Conservation (phyloP, 805 yeast species). For the Suhomyces kilbournensis region DNA sequence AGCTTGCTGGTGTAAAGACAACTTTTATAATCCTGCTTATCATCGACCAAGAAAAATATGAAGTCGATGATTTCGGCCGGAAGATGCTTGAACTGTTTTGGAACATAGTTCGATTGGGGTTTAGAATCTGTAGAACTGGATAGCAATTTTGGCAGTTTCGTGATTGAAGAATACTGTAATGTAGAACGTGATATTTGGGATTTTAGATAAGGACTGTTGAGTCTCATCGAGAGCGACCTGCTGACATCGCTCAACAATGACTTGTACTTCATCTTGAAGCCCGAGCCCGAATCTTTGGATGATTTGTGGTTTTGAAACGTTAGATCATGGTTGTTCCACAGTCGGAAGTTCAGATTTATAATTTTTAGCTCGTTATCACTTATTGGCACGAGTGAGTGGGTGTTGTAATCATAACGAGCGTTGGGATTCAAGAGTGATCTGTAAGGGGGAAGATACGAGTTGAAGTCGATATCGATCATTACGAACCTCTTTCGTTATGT, state of each 20-base stretch:
- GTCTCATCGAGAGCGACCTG: slow-evolving; percentile 36
- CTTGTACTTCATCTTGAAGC: slow-evolving; percentile 46
- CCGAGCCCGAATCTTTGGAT: slow-evolving; percentile 1
- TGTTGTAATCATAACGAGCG: slow-evolving; percentile 49
- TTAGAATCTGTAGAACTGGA: neutral
- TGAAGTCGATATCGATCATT: slow-evolving; percentile 6
- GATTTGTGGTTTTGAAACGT: slow-evolving; percentile 8
- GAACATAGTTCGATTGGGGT: slow-evolving; percentile 2
- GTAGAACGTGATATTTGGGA: neutral
- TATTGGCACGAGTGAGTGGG: slow-evolving; percentile 41
- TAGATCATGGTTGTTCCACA: slow-evolving; percentile 14
- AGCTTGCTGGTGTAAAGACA: slow-evolving; percentile 50
- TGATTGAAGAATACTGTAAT: neutral
- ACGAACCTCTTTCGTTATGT: neutral
- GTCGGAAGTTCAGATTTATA: slow-evolving; percentile 14
- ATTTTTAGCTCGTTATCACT: slow-evolving; percentile 31
- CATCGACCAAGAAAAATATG: slow-evolving; percentile 35
- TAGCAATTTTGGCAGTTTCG: neutral
- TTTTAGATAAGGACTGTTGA: slow-evolving; percentile 18
- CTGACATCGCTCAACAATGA: slow-evolving; percentile 49
- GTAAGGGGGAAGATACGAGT: slow-evolving; percentile 34
- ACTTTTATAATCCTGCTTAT: slow-evolving; percentile 32
- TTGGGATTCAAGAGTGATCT: slow-evolving; percentile 50
- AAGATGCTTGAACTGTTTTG: slow-evolving; percentile 24
- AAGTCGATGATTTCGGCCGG: slow-evolving; percentile 44